These are phyloP conservation scores for Chalara sp. DNA, from an alignment of 2,329 filamentous ascomycete species.

Conservation along the genomic window DNA sequence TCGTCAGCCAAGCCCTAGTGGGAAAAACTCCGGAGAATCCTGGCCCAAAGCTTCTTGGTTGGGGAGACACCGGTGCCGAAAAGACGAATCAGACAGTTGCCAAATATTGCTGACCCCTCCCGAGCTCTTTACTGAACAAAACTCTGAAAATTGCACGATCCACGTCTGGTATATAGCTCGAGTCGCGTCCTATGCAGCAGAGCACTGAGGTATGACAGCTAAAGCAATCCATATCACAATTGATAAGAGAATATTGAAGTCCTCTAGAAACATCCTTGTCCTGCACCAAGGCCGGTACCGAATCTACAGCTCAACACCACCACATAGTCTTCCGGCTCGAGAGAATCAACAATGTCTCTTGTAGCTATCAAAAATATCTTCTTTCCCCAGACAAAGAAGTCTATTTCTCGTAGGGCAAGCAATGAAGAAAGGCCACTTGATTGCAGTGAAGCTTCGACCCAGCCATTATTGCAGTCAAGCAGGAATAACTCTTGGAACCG, in stretches of 20 bases:
- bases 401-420: slow-evolving; percentile 8
- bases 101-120: background rate
- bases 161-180: background rate
- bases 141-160: background rate
- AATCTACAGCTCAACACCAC: background rate
- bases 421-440: background rate
- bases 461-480: no score
- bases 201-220: background rate
- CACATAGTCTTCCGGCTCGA: slow-evolving; percentile 5
- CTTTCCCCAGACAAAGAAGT: slow-evolving; percentile 15
- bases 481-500: no score
- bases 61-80: no score
- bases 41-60: no score
- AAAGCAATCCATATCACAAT: background rate
- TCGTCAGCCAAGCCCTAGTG: no score
- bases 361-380: slow-evolving; percentile 27
- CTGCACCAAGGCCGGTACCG: background rate
- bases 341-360: slow-evolving; percentile 22
- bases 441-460: no score
- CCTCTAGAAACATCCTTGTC: background rate
- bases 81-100: background rate
- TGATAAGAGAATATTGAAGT: background rate
- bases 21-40: no score
- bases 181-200: background rate
- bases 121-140: background rate